These are phyloP conservation scores for Ustilago hordei DNA, from an alignment of 1,284 basidiomycete genomes.

Conservation along the genomic window DNA sequence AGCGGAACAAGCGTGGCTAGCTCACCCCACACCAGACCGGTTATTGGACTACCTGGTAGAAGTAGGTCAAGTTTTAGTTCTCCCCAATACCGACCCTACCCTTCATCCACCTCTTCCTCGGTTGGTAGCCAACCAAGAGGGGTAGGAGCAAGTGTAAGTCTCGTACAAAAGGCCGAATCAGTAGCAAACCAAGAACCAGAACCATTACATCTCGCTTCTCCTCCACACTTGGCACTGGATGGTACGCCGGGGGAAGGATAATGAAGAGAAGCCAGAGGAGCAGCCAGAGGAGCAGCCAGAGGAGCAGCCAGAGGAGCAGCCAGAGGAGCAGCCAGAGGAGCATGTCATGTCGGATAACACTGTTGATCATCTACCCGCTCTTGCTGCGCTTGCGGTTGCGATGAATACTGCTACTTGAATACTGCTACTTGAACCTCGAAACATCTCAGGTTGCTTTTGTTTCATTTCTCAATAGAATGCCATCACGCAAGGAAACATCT, in stretches of 20 bases:
- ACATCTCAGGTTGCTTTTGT: too few relatives aligned
- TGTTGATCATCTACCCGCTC: constrained; percentile 16
- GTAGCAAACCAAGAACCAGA: constrained; percentile 9
- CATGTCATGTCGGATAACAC: constrained; percentile 17
- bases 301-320: constrained; percentile 17
- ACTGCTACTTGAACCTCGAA: neutral
- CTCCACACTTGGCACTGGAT: constrained; percentile 33
- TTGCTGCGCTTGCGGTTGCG: neutral
- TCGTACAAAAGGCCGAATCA: neutral
- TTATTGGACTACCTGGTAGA: constrained; percentile 15
- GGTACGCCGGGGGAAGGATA: constrained; percentile 5
- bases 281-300: too few relatives aligned
- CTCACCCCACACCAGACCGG: constrained; percentile 14
- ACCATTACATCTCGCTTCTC: constrained; percentile 15
- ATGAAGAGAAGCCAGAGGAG: constrained; percentile 4
- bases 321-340: too few relatives aligned
- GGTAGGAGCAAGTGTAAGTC: neutral
- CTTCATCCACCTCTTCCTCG: neutral
- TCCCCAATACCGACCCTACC: constrained; percentile 24
- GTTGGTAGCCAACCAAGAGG: neutral
- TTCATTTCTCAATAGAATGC: too few relatives aligned
- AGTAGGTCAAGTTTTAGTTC: constrained; percentile 21
- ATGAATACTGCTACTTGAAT: constrained; percentile 13
- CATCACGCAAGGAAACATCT: too few relatives aligned
- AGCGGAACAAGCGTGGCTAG: neutral